Evolutionary conservation across 352 stramenopile genomes (phyloP).

Genomic region (Peronospora farinosa): DNA sequence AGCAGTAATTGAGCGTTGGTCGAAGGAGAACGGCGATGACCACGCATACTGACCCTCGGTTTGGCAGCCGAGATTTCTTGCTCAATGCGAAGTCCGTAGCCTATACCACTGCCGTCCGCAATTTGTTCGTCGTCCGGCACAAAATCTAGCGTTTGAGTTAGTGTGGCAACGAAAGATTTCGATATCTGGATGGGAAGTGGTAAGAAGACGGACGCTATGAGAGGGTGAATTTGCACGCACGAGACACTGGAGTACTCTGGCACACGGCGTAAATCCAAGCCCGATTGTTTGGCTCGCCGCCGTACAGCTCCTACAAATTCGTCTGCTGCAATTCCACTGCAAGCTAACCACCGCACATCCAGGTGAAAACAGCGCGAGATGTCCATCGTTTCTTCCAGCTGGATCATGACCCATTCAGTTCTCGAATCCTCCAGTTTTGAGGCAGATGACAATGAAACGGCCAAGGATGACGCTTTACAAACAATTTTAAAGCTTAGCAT

Average conservation of each 20-base stretch:
- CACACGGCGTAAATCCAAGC: conserved; percentile 62
- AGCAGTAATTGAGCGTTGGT: conserved; percentile 31
- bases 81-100: conserved; percentile 59
- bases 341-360: conserved; percentile 74
- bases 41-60: conserved; percentile 6
- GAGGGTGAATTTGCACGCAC: conserved; percentile 66
- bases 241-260: conserved; percentile 69
- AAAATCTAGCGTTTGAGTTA: conserved; percentile 50
- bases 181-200: conserved; percentile 32
- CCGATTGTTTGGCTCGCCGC: conserved; percentile 58
- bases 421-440: conserved; percentile 38
- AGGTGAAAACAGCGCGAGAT: conserved; percentile 57
- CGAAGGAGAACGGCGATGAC: conserved; percentile 32
- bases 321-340: conserved; percentile 63
- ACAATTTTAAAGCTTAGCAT: conserved; percentile 50
- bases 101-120: conserved; percentile 54
- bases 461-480: conserved; percentile 23
- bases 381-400: conserved; percentile 55
- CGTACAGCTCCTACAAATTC: conserved; percentile 64
- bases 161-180: conserved; percentile 22
- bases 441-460: conserved; percentile 13
- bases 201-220: conserved; percentile 60
- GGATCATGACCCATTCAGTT: conserved; percentile 71
- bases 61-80: conserved; percentile 30
- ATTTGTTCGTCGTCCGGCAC: conserved; percentile 66